A percentile compares a stretch with the other conserved stretches of the same genome.
These are phyloP conservation scores for Kernera saxatilis DNA, from an alignment of 345 rosid genomes.

Conservation along the genomic window DNA sequence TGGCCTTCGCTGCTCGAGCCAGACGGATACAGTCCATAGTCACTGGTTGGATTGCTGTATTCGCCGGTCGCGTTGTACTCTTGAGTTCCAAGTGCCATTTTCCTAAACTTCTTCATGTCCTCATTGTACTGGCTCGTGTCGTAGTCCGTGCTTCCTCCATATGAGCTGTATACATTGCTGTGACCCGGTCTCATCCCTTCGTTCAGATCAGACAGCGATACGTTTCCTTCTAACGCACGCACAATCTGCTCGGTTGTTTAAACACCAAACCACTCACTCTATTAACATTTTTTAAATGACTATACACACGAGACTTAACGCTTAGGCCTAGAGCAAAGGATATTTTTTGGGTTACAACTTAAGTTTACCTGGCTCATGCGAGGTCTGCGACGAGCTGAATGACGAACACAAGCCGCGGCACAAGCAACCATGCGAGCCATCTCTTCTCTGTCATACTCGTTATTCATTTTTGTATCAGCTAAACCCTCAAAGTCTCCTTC, in stretches of 20 bases:
- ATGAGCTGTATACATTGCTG: constrained; percentile 48
- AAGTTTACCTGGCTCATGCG: constrained; percentile 73
- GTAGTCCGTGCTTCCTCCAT: constrained; percentile 69
- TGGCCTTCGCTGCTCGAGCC: constrained; percentile 76
- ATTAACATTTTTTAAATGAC: no score
- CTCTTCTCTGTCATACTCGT: constrained; percentile 51
- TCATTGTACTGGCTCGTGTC: constrained; percentile 70
- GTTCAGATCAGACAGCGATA: constrained; percentile 56
- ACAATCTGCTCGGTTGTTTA: constrained; percentile 48
- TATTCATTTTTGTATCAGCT: constrained; percentile 51
- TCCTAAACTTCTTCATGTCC: constrained; percentile 70
- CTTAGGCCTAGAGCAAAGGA: neutral
- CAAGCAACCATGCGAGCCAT: constrained; percentile 78
- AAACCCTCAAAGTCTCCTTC: constrained; percentile 56
- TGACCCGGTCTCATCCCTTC: constrained; percentile 79
- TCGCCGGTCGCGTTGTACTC: constrained; percentile 57
- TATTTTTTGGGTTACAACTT: neutral
- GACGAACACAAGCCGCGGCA: constrained; percentile 84
- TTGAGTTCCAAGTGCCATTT: constrained; percentile 63
- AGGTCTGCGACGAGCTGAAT: constrained; percentile 80
- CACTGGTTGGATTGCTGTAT: constrained; percentile 59
- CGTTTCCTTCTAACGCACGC: constrained; percentile 69
- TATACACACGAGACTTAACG: no score
- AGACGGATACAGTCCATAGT: constrained; percentile 57
- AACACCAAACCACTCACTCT: neutral